Base-by-base conservation (phyloP, 2,329 filamentous ascomycete species). In the Sporothrix inflata region DNA sequence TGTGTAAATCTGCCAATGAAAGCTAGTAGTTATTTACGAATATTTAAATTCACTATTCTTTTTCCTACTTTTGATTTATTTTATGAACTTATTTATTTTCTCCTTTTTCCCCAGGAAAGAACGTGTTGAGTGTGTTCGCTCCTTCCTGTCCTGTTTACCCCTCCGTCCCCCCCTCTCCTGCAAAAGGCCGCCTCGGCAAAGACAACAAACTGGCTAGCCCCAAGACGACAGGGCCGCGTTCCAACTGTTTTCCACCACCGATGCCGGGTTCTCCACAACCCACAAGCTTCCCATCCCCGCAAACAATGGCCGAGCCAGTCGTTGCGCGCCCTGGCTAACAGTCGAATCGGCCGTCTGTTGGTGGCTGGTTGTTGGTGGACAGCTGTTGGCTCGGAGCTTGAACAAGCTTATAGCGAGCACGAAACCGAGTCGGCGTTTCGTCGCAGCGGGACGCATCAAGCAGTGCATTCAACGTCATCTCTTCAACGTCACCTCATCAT, bases 291-390 rank as follows among this genome's bases (percentile, higher is more conserved):
- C 40, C 55, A n/a, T 60, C 63, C 61, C 63, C 63, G 63, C 63
- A 66, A 60, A 38, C 30, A n/a, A 47, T 66, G 63, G 40, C 42
- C 63, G 63, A 47, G 63, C 24, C 42, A 66, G 63, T 47, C n/a
- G 19, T 40, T 30, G 57, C 21, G 49, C n/a, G 27, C 1, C 53
- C 53, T 57, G 53, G 53, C 27, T 57, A 57, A 38, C 53, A 57
- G 53, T 14, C 27, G 5, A 34, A n/a, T 34, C 21, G 38, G 34
- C 21, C 60, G 38, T 24, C 60, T 14, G 55, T n/a, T 60, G 55
- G 27, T 38, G 2, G 30, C 27, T 57, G 53, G 27, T n/a, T n/a
- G 6, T 27, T 27, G 53, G n/a, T n/a, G n/a, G n/a, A n/a, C n/a
- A n/a, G n/a, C n/a, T n/a, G n/a, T n/a, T n/a, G n/a, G n/a, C n/a